Evolutionary conservation across 345 rosid species (phyloP).

Genomic region (Theobroma cacao): DNA sequence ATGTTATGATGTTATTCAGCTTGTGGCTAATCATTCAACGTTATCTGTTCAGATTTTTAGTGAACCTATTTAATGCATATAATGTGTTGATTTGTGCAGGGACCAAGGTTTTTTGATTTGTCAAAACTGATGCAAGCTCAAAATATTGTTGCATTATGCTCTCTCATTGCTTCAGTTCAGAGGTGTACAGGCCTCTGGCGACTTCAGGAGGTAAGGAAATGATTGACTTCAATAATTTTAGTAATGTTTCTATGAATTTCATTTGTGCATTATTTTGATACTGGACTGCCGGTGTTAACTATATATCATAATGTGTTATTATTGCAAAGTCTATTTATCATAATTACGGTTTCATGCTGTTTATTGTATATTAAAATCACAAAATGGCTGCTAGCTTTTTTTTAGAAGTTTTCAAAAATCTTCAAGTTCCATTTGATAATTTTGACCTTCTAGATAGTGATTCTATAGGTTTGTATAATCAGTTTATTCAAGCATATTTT

Average conservation of each 20-base stretch:
- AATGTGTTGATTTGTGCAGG: slow-evolving; percentile 47
- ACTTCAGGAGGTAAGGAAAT: slow-evolving; percentile 63
- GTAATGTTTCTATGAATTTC: neutral
- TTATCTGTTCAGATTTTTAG: slow-evolving; percentile 6
- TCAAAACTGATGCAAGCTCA: slow-evolving; percentile 45
- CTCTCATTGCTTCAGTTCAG: slow-evolving; percentile 68
- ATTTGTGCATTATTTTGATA: neutral
- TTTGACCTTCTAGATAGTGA: neutral
- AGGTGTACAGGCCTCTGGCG: slow-evolving; percentile 86
- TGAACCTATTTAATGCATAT: slow-evolving; percentile 17
- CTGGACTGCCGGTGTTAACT: neutral
- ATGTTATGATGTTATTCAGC: slow-evolving; percentile 14
- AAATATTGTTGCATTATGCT: slow-evolving; percentile 51
- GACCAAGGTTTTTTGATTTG: slow-evolving; percentile 50
- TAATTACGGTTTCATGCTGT: neutral
- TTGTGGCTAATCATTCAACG: neutral
- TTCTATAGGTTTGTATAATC: neutral
- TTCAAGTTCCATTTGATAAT: neutral
- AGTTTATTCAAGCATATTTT: neutral
- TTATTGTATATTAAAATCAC: neutral
- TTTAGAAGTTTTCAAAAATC: neutral
- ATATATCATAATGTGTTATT: neutral
- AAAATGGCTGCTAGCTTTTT: neutral
- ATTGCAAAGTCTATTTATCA: neutral
- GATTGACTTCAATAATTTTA: slow-evolving; percentile 8